Evolutionary conservation across 2,329 filamentous ascomycete species (phyloP).

Genomic region (Chaetomiaceae sp.): DNA sequence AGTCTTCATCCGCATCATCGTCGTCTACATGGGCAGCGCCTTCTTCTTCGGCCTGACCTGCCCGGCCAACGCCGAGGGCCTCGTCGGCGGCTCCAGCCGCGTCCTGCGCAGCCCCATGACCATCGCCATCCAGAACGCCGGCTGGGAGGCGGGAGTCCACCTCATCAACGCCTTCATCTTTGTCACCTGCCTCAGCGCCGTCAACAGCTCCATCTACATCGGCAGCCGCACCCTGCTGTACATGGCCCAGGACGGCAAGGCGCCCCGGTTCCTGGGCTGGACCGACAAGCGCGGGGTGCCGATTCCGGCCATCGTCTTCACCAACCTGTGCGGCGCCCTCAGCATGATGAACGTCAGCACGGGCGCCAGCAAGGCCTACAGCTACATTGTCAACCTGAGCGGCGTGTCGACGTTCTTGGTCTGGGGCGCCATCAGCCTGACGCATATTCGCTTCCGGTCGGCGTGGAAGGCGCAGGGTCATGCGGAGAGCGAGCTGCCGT

Average conservation of each 20-base stretch:
- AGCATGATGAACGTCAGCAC: slow-evolving; percentile 72
- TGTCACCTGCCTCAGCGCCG: slow-evolving; percentile 65
- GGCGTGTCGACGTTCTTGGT: slow-evolving; percentile 69
- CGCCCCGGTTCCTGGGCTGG: slow-evolving; percentile 63
- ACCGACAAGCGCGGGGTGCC: slow-evolving; percentile 62
- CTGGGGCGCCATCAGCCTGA: slow-evolving; percentile 66
- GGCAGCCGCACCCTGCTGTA: slow-evolving; percentile 69
- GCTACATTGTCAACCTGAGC: slow-evolving; percentile 65
- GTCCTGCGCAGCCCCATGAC: slow-evolving; percentile 70
- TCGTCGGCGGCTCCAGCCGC: slow-evolving; percentile 58
- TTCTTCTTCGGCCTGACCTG: slow-evolving; percentile 74
- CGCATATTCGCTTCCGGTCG: slow-evolving; percentile 65
- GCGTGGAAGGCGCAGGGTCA: slow-evolving; percentile 59
- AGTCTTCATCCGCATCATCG: slow-evolving; percentile 58
- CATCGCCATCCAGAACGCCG: slow-evolving; percentile 67
- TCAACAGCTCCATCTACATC: slow-evolving; percentile 75
- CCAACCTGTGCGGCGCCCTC: slow-evolving; percentile 66
- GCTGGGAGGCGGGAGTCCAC: slow-evolving; percentile 68
- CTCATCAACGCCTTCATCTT: slow-evolving; percentile 76
- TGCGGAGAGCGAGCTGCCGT: slow-evolving; percentile 50
- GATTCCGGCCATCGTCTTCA: slow-evolving; percentile 59
- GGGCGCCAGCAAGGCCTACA: slow-evolving; percentile 60
- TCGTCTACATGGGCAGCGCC: slow-evolving; percentile 64
- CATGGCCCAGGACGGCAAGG: slow-evolving; percentile 70
- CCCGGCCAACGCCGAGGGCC: slow-evolving; percentile 60